Conservation (phyloP, 106 monocot genomes). For the Apostasia shenzhenica region DNA sequence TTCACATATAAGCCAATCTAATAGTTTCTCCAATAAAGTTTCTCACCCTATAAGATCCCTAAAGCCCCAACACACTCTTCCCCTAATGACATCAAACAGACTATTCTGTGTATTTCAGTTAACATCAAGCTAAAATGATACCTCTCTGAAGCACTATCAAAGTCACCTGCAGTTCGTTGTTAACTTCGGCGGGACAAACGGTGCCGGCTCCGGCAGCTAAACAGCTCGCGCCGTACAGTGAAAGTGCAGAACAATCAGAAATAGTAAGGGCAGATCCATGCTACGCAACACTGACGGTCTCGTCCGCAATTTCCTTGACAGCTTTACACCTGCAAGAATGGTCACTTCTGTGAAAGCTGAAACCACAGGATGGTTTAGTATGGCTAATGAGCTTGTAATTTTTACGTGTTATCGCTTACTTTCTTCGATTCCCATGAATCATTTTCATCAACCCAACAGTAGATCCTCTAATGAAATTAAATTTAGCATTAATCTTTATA, state of each 20-base stretch:
- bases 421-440: background rate
- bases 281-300: conserved; percentile 15
- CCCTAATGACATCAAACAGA: no score
- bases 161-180: no score
- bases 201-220: no score
- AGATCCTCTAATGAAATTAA: background rate
- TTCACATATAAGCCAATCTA: no score
- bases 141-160: no score
- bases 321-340: conserved; percentile 21
- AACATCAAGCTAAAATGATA: no score
- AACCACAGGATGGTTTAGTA: background rate
- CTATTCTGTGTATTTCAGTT: no score
- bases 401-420: background rate
- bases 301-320: conserved; percentile 7
- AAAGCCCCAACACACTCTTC: no score
- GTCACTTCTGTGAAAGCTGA: background rate
- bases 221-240: no score
- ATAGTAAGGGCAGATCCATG: background rate
- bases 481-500: background rate
- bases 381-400: background rate
- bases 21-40: no score
- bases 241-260: background rate
- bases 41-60: no score
- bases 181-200: no score
- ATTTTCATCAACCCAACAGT: background rate